These are phyloP conservation scores for Acanthamoeba triangularis DNA, from an alignment of 208 protist species.

Conservation along the genomic window DNA sequence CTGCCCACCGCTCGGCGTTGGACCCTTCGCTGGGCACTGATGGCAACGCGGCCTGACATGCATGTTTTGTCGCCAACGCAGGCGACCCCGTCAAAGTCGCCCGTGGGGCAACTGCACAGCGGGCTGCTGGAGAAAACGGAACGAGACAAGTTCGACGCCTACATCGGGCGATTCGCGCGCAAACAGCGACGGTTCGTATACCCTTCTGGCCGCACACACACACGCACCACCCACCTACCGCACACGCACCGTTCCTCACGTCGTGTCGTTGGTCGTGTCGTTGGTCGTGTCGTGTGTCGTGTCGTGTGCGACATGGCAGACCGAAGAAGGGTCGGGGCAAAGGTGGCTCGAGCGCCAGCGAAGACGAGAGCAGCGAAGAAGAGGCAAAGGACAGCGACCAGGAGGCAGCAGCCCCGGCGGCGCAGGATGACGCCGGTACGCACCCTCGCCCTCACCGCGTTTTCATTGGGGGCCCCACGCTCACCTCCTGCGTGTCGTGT, in stretches of 20 bases:
- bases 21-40: not conserved
- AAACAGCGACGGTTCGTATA: not conserved
- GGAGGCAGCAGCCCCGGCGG: not conserved
- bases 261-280: too few species aligned
- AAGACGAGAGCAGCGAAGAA: not conserved
- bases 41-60: not conserved
- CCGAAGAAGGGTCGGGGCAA: not conserved
- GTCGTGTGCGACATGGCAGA: too few species aligned
- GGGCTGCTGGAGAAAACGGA: not conserved
- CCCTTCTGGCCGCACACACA: too few species aligned
- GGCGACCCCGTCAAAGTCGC: slow-evolving; percentile 25
- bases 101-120: not conserved
- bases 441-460: too few species aligned
- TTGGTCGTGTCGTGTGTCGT: too few species aligned
- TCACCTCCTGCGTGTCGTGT: not conserved
- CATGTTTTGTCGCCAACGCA: not conserved
- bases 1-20: too few species aligned
- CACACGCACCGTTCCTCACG: not conserved
- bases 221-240: not conserved
- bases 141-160: not conserved
- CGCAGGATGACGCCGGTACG: not conserved
- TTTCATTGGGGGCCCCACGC: too few species aligned
- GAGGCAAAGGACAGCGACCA: not conserved
- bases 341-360: not conserved
- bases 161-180: not conserved